A percentile compares a stretch with the other conserved stretches of the same genome.
phyloP scores from a whole-genome alignment of 192 early-diverging fungal species.

The Coemansia sp. region DNA sequence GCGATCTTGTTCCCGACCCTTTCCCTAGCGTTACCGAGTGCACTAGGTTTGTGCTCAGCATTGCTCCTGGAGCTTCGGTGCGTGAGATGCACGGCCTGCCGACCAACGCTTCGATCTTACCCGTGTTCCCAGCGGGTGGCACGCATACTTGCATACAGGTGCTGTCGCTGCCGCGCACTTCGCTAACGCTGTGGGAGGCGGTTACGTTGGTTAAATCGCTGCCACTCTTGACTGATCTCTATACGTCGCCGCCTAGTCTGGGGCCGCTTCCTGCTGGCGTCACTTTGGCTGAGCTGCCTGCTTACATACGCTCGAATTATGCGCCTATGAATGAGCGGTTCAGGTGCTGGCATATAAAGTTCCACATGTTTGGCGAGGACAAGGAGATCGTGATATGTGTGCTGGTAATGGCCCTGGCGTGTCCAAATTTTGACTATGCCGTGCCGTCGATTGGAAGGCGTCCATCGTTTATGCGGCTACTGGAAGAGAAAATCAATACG shows the following conservation, averaged over 20 bases:
- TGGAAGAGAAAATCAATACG: neutral
- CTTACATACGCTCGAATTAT: neutral
- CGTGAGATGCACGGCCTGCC: neutral
- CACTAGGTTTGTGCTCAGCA: neutral
- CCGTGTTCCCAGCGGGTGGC: neutral
- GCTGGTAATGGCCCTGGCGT: neutral
- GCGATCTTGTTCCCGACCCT: neutral
- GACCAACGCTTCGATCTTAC: neutral
- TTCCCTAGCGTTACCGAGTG: neutral
- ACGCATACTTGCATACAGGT: neutral
- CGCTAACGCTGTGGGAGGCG: neutral
- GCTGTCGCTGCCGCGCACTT: neutral
- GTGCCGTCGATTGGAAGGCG: neutral
- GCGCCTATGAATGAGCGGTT: neutral
- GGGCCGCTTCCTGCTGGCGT: neutral
- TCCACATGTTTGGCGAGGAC: neutral
- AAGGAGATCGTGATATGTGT: neutral
- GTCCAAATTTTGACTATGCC: neutral
- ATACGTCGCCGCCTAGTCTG: neutral
- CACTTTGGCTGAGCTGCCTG: neutral
- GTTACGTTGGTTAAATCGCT: neutral
- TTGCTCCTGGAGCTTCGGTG: neutral
- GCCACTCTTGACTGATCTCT: neutral
- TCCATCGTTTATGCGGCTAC: neutral
- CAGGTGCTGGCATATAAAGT: neutral